Evolutionary conservation across 371 early-diverging fungal species (phyloP).

Genomic region (Mortierella sp.): DNA sequence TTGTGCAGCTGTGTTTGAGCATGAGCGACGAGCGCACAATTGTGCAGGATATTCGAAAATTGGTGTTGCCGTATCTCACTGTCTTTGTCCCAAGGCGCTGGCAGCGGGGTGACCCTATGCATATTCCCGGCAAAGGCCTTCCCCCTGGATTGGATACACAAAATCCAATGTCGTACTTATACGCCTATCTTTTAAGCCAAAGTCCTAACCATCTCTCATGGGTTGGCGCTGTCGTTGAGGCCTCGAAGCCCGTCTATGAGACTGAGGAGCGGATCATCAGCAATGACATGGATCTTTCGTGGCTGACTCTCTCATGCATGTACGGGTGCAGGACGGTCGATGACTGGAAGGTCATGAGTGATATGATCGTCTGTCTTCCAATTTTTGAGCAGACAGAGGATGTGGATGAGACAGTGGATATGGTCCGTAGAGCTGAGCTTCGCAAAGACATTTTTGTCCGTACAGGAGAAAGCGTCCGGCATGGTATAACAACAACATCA

Average conservation of each 20-base stretch:
- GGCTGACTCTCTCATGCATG: slow-evolving; percentile 65
- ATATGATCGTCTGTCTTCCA: slow-evolving; percentile 75
- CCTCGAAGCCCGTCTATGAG: slow-evolving; percentile 66
- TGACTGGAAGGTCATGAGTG: slow-evolving; percentile 61
- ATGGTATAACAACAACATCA: neutral
- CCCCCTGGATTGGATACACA: slow-evolving; percentile 33
- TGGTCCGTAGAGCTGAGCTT: slow-evolving; percentile 42
- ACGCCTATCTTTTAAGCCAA: slow-evolving; percentile 39
- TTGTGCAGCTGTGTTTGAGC: slow-evolving; percentile 62
- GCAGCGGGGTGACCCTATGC: slow-evolving; percentile 29
- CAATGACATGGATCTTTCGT: slow-evolving; percentile 66
- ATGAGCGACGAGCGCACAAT: slow-evolving; percentile 58
- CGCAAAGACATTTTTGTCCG: slow-evolving; percentile 46
- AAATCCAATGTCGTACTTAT: slow-evolving; percentile 53
- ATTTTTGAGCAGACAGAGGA: slow-evolving; percentile 64
- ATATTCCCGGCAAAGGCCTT: slow-evolving; percentile 41
- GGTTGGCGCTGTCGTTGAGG: slow-evolving; percentile 66
- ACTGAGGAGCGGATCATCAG: slow-evolving; percentile 69
- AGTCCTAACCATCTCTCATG: slow-evolving; percentile 62
- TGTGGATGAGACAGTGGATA: slow-evolving; percentile 42
- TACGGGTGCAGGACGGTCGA: slow-evolving; percentile 62
- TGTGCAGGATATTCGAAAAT: slow-evolving; percentile 60
- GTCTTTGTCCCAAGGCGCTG: slow-evolving; percentile 50
- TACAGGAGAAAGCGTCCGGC: neutral
- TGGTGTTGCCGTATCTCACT: slow-evolving; percentile 72